Evolutionary conservation across 306 rosid genomes (phyloP).

Genomic region (Aeschynomene evenia): DNA sequence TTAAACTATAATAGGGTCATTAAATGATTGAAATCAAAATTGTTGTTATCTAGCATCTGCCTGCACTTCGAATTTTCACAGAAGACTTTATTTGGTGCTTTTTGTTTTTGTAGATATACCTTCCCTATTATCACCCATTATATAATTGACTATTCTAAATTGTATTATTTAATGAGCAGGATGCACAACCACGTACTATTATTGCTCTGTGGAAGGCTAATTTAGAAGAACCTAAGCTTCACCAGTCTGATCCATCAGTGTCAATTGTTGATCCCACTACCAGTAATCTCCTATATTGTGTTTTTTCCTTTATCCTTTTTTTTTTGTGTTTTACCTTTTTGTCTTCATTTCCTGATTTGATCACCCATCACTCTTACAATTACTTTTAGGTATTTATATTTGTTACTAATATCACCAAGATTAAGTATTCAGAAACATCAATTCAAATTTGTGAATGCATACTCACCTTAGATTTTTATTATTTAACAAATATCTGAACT

Average conservation of each 20-base stretch:
- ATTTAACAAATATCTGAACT: not conserved
- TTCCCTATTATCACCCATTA: slow-evolving; percentile 11
- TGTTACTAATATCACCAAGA: slow-evolving; percentile 27
- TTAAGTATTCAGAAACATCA: not conserved
- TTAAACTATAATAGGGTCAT: slow-evolving; percentile 5
- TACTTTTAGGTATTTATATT: slow-evolving; percentile 24
- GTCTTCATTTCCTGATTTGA: not conserved
- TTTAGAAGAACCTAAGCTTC: slow-evolving; percentile 75
- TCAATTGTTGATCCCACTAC: slow-evolving; percentile 47
- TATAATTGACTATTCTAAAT: slow-evolving; percentile 22
- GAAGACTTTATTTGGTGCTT: slow-evolving; percentile 18
- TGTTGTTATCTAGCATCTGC: slow-evolving; percentile 10
- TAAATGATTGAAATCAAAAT: not conserved
- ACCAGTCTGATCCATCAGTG: slow-evolving; percentile 82
- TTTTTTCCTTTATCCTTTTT: too few relatives aligned
- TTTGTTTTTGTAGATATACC: not conserved
- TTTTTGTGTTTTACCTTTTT: not conserved
- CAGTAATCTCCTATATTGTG: slow-evolving; percentile 60
- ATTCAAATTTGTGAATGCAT: not conserved
- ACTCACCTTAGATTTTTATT: not conserved
- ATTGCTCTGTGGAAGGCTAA: slow-evolving; percentile 80
- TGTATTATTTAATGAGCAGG: slow-evolving; percentile 55
- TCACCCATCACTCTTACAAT: not conserved
- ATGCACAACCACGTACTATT: slow-evolving; percentile 68
- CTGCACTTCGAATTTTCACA: not conserved